Conservation (phyloP, 1,284 basidiomycete genomes). For the Marasmius sp. region DNA sequence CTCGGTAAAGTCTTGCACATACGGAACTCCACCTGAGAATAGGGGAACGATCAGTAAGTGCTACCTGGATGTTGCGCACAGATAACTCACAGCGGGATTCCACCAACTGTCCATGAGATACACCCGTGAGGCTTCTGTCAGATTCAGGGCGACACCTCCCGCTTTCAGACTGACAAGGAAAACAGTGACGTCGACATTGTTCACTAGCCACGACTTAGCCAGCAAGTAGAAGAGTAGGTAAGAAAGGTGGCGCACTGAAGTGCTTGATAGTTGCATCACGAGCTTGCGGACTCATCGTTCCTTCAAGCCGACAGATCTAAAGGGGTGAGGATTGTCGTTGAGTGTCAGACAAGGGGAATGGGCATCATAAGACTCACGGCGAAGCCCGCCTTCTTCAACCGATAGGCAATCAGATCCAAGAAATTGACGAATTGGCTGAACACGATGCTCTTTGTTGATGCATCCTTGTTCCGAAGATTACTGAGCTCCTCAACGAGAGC, state of each 20-base stretch:
- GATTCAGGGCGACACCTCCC: slow-evolving; percentile 91
- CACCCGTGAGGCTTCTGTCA: slow-evolving; percentile 93
- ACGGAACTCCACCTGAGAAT: slow-evolving; percentile 65
- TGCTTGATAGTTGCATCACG: slow-evolving; percentile 93
- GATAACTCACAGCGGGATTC: slow-evolving; percentile 74
- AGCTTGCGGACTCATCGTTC: slow-evolving; percentile 96
- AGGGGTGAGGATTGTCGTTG: background rate
- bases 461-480: slow-evolving; percentile 81
- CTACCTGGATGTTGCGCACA: slow-evolving; percentile 9
- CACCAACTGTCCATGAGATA: slow-evolving; percentile 92
- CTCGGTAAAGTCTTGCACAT: slow-evolving; percentile 25
- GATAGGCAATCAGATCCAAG: slow-evolving; percentile 88
- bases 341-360: background rate
- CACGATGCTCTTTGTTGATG: slow-evolving; percentile 95
- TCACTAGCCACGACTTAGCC: slow-evolving; percentile 54
- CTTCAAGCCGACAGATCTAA: slow-evolving; percentile 91
- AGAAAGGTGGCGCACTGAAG: slow-evolving; percentile 67
- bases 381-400: slow-evolving; percentile 91
- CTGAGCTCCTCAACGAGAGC: slow-evolving; percentile 93
- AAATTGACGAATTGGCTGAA: slow-evolving; percentile 95
- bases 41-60: slow-evolving; percentile 12
- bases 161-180: slow-evolving; percentile 97
- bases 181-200: slow-evolving; percentile 91
- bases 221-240: background rate
- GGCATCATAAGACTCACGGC: slow-evolving; percentile 46